These are phyloP conservation scores for Nakazawaea ishiwadae DNA, from an alignment of 805 yeast species.

Conservation along the genomic window DNA sequence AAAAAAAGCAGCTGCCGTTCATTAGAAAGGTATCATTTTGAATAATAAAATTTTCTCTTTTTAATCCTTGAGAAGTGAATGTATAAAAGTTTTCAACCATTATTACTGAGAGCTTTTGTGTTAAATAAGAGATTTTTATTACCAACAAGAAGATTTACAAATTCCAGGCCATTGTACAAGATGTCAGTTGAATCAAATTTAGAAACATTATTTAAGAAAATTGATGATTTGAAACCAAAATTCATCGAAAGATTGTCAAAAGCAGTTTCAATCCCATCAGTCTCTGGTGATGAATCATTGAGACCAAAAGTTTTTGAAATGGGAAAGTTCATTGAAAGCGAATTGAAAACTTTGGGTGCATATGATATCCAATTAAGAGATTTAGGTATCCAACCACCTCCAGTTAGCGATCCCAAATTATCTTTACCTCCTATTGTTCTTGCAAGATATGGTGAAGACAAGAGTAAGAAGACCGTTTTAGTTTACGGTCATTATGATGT, in stretches of 20 bases:
- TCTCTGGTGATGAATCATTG: slow-evolving; percentile 82
- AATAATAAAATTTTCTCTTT: background rate
- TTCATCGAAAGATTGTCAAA: slow-evolving; percentile 68
- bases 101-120: too few species aligned
- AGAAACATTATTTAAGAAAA: slow-evolving; percentile 45
- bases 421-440: slow-evolving; percentile 93
- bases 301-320: slow-evolving; percentile 89
- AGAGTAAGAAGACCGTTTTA: slow-evolving; percentile 80
- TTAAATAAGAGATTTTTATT: background rate
- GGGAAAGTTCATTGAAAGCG: slow-evolving; percentile 74
- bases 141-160: background rate
- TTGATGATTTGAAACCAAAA: slow-evolving; percentile 69
- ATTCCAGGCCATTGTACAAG: too few species aligned
- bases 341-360: slow-evolving; percentile 72
- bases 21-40: background rate
- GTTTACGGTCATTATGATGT: slow-evolving; percentile 98
- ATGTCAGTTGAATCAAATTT: slow-evolving; percentile 25
- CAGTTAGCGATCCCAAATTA: slow-evolving; percentile 61
- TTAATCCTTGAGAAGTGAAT: background rate
- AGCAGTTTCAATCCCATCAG: slow-evolving; percentile 95
- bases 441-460: slow-evolving; percentile 79
- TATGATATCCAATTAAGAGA: slow-evolving; percentile 76
- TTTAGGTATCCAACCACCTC: slow-evolving; percentile 90
- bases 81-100: background rate
- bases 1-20: slow-evolving; percentile 3